These are phyloP conservation scores for Skeletonema menzelii DNA, from an alignment of 108 stramenopile species.

Conservation along the genomic window DNA sequence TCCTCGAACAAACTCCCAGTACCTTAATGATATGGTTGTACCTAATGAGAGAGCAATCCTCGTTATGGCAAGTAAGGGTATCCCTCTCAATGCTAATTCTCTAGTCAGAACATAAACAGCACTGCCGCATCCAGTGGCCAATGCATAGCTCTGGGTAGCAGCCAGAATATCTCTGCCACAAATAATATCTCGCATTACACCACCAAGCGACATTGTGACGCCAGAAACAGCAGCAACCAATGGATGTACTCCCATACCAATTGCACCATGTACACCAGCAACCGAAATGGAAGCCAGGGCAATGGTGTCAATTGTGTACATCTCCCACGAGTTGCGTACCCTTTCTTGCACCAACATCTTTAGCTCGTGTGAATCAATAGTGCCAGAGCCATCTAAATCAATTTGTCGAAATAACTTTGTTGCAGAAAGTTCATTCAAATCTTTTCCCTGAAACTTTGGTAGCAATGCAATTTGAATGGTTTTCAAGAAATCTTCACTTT, in stretches of 20 bases:
- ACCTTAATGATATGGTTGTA: conserved; percentile 11
- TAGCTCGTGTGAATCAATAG: conserved; percentile 12
- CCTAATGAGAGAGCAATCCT: conserved; percentile 7
- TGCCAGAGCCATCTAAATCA: conserved; percentile 11
- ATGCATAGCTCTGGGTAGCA: conserved; percentile 29
- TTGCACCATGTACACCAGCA: conserved; percentile 28
- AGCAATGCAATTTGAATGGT: not conserved
- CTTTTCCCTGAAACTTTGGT: not conserved
- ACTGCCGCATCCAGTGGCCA: conserved; percentile 20
- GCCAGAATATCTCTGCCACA: conserved; percentile 28
- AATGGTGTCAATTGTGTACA: conserved; percentile 36
- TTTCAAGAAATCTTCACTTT: not conserved
- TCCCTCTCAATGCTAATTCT: conserved; percentile 16
- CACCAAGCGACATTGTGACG: conserved; percentile 46
- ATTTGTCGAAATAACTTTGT: conserved; percentile 1
- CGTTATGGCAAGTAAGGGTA: not conserved
- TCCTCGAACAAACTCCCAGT: conserved; percentile 18
- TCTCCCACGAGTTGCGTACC: conserved; percentile 4
- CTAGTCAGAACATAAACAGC: conserved; percentile 19
- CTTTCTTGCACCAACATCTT: conserved; percentile 8
- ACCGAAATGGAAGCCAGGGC: conserved; percentile 35
- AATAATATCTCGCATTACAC: conserved; percentile 41
- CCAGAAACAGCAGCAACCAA: conserved; percentile 27
- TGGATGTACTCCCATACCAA: conserved; percentile 32
- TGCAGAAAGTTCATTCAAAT: not conserved